phyloP scores from a whole-genome alignment of 2,329 filamentous ascomycete species.

The Verticillium klebahnii region DNA sequence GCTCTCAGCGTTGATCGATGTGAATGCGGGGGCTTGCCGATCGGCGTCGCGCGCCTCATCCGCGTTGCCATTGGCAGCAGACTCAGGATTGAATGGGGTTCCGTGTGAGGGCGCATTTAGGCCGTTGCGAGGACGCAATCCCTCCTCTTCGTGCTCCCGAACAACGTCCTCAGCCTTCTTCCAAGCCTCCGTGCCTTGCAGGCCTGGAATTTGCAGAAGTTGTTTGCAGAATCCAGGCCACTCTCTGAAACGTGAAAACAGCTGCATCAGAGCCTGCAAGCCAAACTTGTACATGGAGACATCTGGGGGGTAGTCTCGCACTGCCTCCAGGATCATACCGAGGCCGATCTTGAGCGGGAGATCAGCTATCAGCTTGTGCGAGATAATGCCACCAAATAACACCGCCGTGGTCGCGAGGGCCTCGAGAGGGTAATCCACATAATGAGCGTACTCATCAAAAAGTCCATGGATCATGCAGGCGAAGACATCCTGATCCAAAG shows the following conservation, averaged over 20 bases:
- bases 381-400: constrained; percentile 93
- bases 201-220: constrained; percentile 72
- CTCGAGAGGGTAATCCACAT: constrained; percentile 92
- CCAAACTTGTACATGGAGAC: constrained; percentile 98
- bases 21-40: constrained; percentile 65
- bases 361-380: constrained; percentile 84
- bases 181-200: constrained; percentile 81
- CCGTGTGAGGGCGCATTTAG: constrained; percentile 29
- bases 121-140: constrained; percentile 51
- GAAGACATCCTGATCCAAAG: constrained; percentile 88
- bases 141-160: constrained; percentile 60
- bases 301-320: constrained; percentile 76
- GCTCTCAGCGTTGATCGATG: constrained; percentile 71
- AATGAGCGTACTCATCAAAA: constrained; percentile 96
- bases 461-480: constrained; percentile 98
- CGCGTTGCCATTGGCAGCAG: constrained; percentile 63
- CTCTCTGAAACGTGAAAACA: constrained; percentile 76
- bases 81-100: constrained; percentile 36
- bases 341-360: constrained; percentile 91
- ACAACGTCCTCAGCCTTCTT: constrained; percentile 79
- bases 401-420: constrained; percentile 93
- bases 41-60: constrained; percentile 60
- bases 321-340: constrained; percentile 95
- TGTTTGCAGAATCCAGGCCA: constrained; percentile 95
- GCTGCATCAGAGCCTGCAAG: constrained; percentile 86